Evolutionary conservation across 352 stramenopile genomes (phyloP), one percentile per base, ranked within the genome.

Genomic region (Pythium sp.): DNA sequence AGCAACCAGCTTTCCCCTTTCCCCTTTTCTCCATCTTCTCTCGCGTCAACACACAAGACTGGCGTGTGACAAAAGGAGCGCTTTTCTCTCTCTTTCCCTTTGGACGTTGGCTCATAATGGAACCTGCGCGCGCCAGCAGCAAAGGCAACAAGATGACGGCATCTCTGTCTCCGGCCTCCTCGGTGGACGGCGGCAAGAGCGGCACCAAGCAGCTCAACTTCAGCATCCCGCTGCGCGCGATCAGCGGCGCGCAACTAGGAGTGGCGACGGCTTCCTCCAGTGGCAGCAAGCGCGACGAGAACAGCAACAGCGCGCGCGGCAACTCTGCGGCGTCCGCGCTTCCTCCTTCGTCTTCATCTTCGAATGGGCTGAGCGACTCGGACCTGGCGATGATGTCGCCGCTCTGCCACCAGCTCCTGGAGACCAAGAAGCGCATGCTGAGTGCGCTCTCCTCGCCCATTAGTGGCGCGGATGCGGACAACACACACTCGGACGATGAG

Each of bases 341-440:
- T 11, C 28, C 62, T 24, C 22, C 30, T 32, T 32, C 47, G 6
- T n/a, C 38, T 15, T 49, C 43, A 20, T 49, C 58, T 11, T n/a
- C 24, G 6, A 14, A n/a, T 49, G 46, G 18, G 8, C 46, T 65
- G 26, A 63, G 46, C 55, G 64, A 54, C 28, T 55, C 69, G 64
- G 69, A 74, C 59, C 28, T 74, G 26, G 43, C 69, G 51, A 57
- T 43, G 14, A 65, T 75, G 36, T 83, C 76, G 64, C 68, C 73
- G 55, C 73, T 83, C 8, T 77, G 68, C 36, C 78, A 66, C 51
- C 72, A 75, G 65, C 65, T 81, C 28, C 46, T 78, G n/a, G 69
- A 77, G 65, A 72, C 71, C 56, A 87, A 87, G 74, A 80, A 77
- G 51, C 70, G 72, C 55, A 78, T 90, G 79, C 64, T 86, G 41